Conservation (phyloP, 352 stramenopile species). For the Phytophthora fragariaefolia region DNA sequence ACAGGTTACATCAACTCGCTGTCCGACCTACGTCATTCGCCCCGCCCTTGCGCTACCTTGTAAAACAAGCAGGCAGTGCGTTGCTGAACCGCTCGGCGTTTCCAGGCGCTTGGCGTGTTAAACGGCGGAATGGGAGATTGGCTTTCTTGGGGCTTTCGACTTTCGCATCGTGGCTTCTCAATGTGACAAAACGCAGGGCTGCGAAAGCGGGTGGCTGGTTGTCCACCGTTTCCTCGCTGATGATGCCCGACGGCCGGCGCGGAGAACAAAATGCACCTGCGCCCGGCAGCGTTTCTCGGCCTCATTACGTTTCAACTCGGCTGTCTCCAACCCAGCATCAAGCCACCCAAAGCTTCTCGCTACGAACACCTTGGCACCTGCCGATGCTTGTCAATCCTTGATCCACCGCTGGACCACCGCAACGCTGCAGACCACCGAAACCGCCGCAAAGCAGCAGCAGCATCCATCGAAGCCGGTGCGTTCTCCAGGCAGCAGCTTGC, state of each 20-base stretch:
- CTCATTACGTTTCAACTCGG: no score
- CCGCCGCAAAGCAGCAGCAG: conserved; percentile 12
- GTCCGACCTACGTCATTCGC: conserved; percentile 33
- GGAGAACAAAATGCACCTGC: background rate
- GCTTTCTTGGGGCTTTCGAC: background rate
- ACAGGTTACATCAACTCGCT: conserved; percentile 36
- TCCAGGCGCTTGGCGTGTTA: conserved; percentile 5
- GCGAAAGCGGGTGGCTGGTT: background rate
- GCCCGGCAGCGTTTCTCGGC: background rate
- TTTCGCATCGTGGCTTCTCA: background rate
- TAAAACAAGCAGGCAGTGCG: conserved; percentile 11
- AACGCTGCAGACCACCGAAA: conserved; percentile 29
- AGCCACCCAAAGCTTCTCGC: no score
- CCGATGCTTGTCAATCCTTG: background rate
- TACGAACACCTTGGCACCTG: background rate
- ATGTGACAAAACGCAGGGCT: conserved; percentile 5
- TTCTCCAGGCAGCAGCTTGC: background rate
- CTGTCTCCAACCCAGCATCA: background rate
- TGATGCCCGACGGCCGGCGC: background rate
- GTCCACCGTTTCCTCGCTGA: background rate
- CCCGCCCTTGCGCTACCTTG: conserved; percentile 4
- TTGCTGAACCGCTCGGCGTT: background rate
- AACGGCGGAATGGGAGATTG: conserved; percentile 6
- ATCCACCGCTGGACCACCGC: conserved; percentile 10
- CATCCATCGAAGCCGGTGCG: no score